Base-by-base conservation (phyloP, 768 basidiomycete genomes). In the Rhizopogon sp. region DNA sequence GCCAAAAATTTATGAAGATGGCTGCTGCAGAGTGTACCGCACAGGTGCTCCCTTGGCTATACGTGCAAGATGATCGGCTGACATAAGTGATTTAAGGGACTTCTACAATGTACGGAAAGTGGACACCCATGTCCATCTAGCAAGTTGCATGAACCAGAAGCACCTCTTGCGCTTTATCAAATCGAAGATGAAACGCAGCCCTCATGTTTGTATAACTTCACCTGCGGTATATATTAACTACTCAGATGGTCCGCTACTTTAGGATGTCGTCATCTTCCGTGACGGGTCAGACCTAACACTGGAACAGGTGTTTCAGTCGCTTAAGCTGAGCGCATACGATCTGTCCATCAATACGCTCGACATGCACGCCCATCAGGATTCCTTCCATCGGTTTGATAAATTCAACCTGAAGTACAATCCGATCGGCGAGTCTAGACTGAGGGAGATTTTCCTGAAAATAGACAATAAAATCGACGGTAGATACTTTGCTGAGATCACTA, bases 111-210 rank as follows among this genome's bases (percentile, higher is more conserved):
- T 93, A 50, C 86, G 97, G 25, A 99, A 99, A 69, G 97, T 99
- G 56, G 97, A 99, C 66, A 99, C 97, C 7, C 97, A 99, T 70
- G 92, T 99, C 29, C 97, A 99, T 64, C 93, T 98, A 68, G 96
- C 96, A 3, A 97, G 95, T 57, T 91, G 92, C 72, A 98, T 98
- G 95, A 99, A 99, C 68, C 97, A 99, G 71, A 99, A 99, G 70
- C 97, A 99, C 73, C 74, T 99, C 17, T 75, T 99, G 11, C 92
- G 97, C 8, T 98, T 99, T 74, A 98, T 99, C 76, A 99, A 99
- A 70, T 85, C 87, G n/a, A 96, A 96, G 68, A 95, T 97, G 93
- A 94, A 93, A 73, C 84, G 83, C 22, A 84, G 78, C 61, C 87
- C 93, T 2, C 65, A 94, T 46, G 93, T 91, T 54, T 42, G 80